Conservation (phyloP, 225 moss, liverwort and hornwort genomes). For the Polytrichum commune region DNA sequence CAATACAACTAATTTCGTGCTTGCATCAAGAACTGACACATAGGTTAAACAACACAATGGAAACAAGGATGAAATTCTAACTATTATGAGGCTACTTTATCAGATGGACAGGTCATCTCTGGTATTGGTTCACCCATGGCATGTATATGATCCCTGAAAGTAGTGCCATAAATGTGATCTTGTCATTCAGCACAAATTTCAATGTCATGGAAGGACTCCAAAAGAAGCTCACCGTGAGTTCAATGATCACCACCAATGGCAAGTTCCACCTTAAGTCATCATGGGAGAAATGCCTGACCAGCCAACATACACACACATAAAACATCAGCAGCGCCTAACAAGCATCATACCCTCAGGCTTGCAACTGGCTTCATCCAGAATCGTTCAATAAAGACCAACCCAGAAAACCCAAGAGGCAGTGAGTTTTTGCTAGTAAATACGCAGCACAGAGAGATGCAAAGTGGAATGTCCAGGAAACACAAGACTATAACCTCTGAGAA, state of each 20-base stretch:
- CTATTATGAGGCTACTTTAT: background rate
- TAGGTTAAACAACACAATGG: background rate
- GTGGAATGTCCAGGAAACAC: no score
- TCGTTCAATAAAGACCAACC: no score
- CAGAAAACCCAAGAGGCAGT: no score
- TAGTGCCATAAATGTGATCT: background rate
- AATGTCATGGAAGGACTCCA: no score
- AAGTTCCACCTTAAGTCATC: constrained; percentile 34
- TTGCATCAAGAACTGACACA: background rate
- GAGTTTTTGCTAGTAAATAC: background rate
- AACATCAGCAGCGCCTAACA: constrained; percentile 3
- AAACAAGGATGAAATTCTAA: background rate
- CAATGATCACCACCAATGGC: constrained; percentile 14
- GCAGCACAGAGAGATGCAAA: no score
- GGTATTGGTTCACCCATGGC: background rate
- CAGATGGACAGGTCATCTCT: background rate
- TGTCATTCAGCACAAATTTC: no score
- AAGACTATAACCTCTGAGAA: no score
- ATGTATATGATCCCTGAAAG: background rate
- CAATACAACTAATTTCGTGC: no score
- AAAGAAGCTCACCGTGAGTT: constrained; percentile 31
- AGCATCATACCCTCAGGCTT: background rate
- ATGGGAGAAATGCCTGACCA: constrained; percentile 44
- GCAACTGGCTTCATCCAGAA: background rate
- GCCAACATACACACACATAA: constrained; percentile 11